phyloP scores from a whole-genome alignment of 2,329 filamentous ascomycete species.

The Elsinoe fawcettii region DNA sequence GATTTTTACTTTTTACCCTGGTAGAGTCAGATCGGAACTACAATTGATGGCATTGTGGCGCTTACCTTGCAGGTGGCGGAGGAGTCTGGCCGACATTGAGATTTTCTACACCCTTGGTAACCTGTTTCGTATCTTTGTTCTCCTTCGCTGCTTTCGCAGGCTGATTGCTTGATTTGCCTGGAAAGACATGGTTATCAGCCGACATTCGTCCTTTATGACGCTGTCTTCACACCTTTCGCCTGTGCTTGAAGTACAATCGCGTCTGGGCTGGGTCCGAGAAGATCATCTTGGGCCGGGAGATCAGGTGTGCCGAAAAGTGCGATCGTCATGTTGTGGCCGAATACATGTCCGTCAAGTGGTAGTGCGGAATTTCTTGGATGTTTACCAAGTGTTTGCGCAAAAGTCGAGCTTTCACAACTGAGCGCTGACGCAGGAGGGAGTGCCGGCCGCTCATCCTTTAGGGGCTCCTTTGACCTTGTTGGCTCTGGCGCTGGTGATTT shows the following conservation, averaged over 20 bases:
- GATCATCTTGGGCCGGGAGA: conserved; percentile 45
- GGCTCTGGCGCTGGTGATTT: background rate
- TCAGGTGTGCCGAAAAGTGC: background rate
- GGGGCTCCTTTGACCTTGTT: background rate
- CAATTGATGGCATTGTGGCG: background rate
- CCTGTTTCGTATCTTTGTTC: conserved; percentile 19
- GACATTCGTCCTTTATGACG: conserved; percentile 7
- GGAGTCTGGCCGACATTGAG: background rate
- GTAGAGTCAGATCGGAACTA: background rate
- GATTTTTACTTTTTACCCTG: conserved; percentile 60
- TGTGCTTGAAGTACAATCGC: conserved; percentile 82
- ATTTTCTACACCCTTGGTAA: conserved; percentile 8
- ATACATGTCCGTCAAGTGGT: background rate
- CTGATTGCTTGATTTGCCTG: conserved; percentile 19
- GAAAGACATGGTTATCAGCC: conserved; percentile 3
- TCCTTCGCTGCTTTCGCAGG: conserved; percentile 19
- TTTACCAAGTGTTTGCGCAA: conserved; percentile 16
- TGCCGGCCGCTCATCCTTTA: background rate
- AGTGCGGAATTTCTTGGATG: background rate
- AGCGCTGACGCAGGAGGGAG: conserved; percentile 8
- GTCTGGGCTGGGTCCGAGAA: conserved; percentile 83
- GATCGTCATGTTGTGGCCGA: background rate
- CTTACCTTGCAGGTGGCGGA: conserved; percentile 1
- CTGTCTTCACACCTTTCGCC: conserved; percentile 35
- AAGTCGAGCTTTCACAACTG: conserved; percentile 17